Evolutionary conservation across 208 protist genomes (phyloP), one percentile per base, ranked within the genome.

Genomic region (Jaenimonas drosophilae): DNA sequence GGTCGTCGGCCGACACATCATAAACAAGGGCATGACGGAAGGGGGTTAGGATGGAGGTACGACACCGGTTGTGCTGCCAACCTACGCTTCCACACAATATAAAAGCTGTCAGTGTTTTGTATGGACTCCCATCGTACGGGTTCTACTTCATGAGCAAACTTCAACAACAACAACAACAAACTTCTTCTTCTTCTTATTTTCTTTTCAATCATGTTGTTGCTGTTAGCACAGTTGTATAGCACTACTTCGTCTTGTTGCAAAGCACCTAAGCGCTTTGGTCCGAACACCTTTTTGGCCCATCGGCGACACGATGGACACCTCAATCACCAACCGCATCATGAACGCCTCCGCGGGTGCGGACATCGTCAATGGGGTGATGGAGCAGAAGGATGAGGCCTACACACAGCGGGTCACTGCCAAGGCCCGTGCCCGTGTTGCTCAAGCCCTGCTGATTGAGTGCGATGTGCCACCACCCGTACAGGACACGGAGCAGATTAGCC

Each of bases 351-450:
- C 34, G 4, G 34, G 17, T 6, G 28, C 31, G 19, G 28, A 12
- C n/a, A n/a, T n/a, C n/a, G n/a, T n/a, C n/a, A n/a, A n/a, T n/a
- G n/a, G n/a, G n/a, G n/a, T n/a, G n/a, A n/a, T n/a, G n/a, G n/a
- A n/a, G n/a, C n/a, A n/a, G n/a, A n/a, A n/a, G n/a, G n/a, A n/a
- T n/a, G n/a, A n/a, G 17, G 4, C 49, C 1, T 26, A 33, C 14
- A 9, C 30, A 16, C 16, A 43, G 51, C 11, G 30, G 43, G 14
- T 33, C 16, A 72, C 56, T 21, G 56, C 49, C 36, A 64, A 63
- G 40, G 55, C 65, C 0, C 70, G 76, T 17, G 63, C 70, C 11
- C 60, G 68, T 19, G 71, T 73, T 2, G 76, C 64, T 6, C 62
- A 75, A 21, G 46, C 54, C 12, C 40, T 81, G 12, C 49, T 74